phyloP scores from a whole-genome alignment of 2,329 filamentous ascomycete genomes.

The Trichoderma lentiforme region DNA sequence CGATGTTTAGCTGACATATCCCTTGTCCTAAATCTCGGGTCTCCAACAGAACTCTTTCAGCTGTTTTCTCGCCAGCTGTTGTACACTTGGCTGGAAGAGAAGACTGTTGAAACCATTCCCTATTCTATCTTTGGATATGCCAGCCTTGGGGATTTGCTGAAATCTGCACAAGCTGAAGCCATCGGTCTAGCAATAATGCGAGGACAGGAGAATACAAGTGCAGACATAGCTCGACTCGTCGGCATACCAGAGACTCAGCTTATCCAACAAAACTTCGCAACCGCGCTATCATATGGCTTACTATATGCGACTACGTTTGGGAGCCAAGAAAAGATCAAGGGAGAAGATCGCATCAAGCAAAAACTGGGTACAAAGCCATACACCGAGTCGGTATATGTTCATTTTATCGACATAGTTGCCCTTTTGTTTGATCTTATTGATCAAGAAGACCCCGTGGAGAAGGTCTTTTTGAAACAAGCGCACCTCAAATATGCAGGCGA shows the following conservation, averaged over 20 bases:
- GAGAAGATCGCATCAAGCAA: constrained; percentile 65
- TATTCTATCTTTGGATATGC: constrained; percentile 80
- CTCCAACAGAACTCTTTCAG: constrained; percentile 69
- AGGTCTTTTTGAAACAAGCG: constrained; percentile 58
- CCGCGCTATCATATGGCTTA: constrained; percentile 78
- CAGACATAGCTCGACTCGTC: constrained; percentile 58
- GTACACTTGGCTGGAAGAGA: constrained; percentile 79
- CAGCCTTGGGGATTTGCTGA: constrained; percentile 64
- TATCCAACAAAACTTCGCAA: constrained; percentile 68
- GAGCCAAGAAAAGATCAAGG: constrained; percentile 44
- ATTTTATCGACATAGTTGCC: constrained; percentile 75
- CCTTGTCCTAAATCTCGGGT: constrained; percentile 58
- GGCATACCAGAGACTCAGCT: constrained; percentile 53
- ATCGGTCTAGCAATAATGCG: constrained; percentile 81
- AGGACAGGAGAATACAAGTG: constrained; percentile 61
- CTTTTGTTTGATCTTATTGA: constrained; percentile 74
- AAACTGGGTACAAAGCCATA: constrained; percentile 66
- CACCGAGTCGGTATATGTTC: constrained; percentile 57
- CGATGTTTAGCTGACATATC: constrained; percentile 69
- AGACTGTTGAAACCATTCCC: constrained; percentile 69
- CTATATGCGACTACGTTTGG: constrained; percentile 48
- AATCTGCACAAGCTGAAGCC: constrained; percentile 70
- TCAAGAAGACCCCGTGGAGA: constrained; percentile 71
- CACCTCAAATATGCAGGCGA: constrained; percentile 58
- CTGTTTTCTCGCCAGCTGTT: constrained; percentile 86